Evolutionary conservation across 1,139 yeast genomes (phyloP).

Genomic region (Pichia sp.): DNA sequence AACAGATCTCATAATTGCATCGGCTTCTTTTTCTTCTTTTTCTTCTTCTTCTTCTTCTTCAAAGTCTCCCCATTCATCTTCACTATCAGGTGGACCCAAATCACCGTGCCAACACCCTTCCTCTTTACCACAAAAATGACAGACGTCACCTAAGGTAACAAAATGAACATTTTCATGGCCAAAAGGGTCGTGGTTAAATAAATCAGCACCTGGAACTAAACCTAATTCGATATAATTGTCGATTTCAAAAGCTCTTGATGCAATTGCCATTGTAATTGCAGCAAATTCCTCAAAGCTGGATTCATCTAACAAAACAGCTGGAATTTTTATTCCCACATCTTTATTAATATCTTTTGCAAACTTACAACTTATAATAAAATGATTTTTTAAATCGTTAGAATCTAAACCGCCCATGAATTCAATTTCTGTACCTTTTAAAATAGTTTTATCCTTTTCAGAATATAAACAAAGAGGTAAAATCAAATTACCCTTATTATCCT

Average conservation of each 20-base stretch:
- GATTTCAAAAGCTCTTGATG: slow-evolving; percentile 75
- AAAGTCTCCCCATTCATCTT: slow-evolving; percentile 27
- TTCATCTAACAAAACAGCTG: slow-evolving; percentile 23
- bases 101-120: slow-evolving; percentile 47
- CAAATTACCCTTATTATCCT: slow-evolving; percentile 28
- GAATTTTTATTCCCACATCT: slow-evolving; percentile 36
- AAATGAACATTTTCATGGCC: slow-evolving; percentile 64
- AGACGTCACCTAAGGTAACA: slow-evolving; percentile 65
- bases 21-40: slow-evolving; percentile 22
- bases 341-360: slow-evolving; percentile 38
- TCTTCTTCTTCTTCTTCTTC: slow-evolving; percentile 30
- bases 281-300: slow-evolving; percentile 41
- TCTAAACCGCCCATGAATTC: slow-evolving; percentile 60
- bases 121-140: slow-evolving; percentile 66
- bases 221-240: slow-evolving; percentile 71
- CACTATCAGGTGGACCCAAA: slow-evolving; percentile 29
- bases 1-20: slow-evolving; percentile 20
- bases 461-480: slow-evolving; percentile 61
- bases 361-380: slow-evolving; percentile 45
- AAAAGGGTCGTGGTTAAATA: slow-evolving; percentile 66
- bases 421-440: slow-evolving; percentile 61
- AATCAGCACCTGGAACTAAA: slow-evolving; percentile 85
- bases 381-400: slow-evolving; percentile 47
- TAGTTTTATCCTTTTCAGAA: slow-evolving; percentile 43
- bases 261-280: slow-evolving; percentile 49